Evolutionary conservation across 371 early-diverging fungal genomes (phyloP).

Genomic region (Mortierella sp.): DNA sequence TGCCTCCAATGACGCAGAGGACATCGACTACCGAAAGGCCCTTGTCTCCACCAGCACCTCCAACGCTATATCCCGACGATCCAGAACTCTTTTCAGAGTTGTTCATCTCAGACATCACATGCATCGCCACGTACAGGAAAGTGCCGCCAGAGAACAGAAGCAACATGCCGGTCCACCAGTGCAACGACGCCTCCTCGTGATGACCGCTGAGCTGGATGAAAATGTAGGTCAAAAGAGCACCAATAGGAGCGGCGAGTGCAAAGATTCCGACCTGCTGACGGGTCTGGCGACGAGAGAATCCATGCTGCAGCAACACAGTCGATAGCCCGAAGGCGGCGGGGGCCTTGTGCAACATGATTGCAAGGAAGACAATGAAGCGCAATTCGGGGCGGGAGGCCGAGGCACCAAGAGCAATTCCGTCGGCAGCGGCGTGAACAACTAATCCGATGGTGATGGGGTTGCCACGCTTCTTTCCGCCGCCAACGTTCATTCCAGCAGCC

Average conservation of each 20-base stretch:
- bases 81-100: slow-evolving; percentile 30
- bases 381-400: slow-evolving; percentile 76
- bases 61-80: slow-evolving; percentile 41
- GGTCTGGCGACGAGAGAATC: slow-evolving; percentile 73
- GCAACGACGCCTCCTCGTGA: slow-evolving; percentile 59
- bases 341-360: slow-evolving; percentile 97
- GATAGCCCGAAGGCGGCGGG: slow-evolving; percentile 94
- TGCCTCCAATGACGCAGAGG: slow-evolving; percentile 51
- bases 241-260: slow-evolving; percentile 87
- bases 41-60: slow-evolving; percentile 43
- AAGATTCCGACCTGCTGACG: slow-evolving; percentile 87
- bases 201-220: slow-evolving; percentile 60
- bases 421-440: slow-evolving; percentile 94
- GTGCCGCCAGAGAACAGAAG: slow-evolving; percentile 91
- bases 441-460: slow-evolving; percentile 85
- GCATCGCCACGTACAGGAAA: slow-evolving; percentile 93
- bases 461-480: slow-evolving; percentile 40
- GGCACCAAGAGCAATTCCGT: slow-evolving; percentile 96
- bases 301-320: slow-evolving; percentile 84
- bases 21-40: slow-evolving; percentile 49
- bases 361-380: slow-evolving; percentile 91
- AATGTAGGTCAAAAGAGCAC: slow-evolving; percentile 82
- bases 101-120: slow-evolving; percentile 58
- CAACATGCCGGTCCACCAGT: slow-evolving; percentile 87
- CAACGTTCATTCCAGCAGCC: slow-evolving; percentile 37